Conservation (phyloP, 2,329 filamentous ascomycete species). For the Microsporum canis region DNA sequence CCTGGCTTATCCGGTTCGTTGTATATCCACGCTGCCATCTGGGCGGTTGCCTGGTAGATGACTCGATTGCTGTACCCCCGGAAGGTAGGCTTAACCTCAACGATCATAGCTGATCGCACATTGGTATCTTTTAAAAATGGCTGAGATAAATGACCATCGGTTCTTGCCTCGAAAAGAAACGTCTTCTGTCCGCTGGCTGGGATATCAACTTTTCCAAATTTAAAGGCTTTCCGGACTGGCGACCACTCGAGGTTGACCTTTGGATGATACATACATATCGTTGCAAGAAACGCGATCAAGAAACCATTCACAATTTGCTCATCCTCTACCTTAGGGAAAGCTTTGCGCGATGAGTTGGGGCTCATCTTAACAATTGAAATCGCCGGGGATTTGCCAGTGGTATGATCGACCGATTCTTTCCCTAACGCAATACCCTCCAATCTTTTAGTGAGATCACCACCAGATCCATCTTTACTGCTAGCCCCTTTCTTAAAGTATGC, state of each 20-base stretch:
- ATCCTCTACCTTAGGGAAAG: not conserved
- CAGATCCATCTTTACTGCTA: too few relatives aligned
- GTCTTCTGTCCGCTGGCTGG: not conserved
- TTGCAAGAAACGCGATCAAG: not conserved
- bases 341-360: not conserved
- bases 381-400: too few relatives aligned
- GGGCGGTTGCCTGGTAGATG: not conserved
- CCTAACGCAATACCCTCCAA: too few relatives aligned
- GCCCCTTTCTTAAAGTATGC: too few relatives aligned
- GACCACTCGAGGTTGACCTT: not conserved
- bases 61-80: not conserved
- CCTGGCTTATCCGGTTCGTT: not conserved
- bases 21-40: constrained; percentile 8
- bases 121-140: not conserved
- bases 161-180: not conserved
- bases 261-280: not conserved
- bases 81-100: not conserved
- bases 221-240: not conserved
- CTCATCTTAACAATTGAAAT: too few relatives aligned
- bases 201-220: not conserved
- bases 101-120: not conserved
- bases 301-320: not conserved
- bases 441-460: too few relatives aligned
- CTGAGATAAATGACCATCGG: not conserved
- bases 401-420: too few relatives aligned